Conservation (phyloP, 129 eudicot species). For the Silybum marianum region DNA sequence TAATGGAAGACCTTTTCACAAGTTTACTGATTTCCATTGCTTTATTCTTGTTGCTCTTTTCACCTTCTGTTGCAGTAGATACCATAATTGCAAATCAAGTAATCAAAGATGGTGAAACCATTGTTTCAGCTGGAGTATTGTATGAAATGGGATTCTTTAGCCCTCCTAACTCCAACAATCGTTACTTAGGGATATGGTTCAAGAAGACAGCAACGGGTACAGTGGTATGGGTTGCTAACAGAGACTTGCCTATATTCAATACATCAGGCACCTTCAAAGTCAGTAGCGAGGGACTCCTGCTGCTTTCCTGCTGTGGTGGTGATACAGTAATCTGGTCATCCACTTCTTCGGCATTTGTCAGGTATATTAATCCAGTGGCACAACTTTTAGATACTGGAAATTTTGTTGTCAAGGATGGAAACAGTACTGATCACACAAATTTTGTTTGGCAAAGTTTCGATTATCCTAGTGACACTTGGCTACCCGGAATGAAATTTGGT, state of each 20-base stretch:
- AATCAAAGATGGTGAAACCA: neutral
- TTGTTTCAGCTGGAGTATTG: neutral
- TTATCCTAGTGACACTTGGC: neutral
- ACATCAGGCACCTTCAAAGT: neutral
- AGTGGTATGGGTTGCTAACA: neutral
- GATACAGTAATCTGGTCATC: neutral
- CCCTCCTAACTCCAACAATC: neutral
- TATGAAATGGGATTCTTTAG: neutral
- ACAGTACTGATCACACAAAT: neutral
- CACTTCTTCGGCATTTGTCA: neutral
- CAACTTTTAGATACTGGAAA: neutral
- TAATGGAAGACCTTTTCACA: neutral
- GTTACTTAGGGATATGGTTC: neutral
- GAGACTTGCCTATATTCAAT: neutral
- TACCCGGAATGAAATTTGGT: neutral
- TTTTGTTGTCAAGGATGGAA: neutral
- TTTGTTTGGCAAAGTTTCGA: neutral
- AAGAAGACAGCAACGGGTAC: neutral
- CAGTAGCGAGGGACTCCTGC: neutral
- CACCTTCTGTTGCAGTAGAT: neutral
- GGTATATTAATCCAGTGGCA: neutral
- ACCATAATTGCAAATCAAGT: neutral
- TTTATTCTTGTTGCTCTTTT: too few relatives aligned
- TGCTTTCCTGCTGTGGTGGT: neutral
- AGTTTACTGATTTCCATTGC: neutral